Base-by-base conservation (phyloP, 805 yeast genomes). In the Teunomyces stri region DNA sequence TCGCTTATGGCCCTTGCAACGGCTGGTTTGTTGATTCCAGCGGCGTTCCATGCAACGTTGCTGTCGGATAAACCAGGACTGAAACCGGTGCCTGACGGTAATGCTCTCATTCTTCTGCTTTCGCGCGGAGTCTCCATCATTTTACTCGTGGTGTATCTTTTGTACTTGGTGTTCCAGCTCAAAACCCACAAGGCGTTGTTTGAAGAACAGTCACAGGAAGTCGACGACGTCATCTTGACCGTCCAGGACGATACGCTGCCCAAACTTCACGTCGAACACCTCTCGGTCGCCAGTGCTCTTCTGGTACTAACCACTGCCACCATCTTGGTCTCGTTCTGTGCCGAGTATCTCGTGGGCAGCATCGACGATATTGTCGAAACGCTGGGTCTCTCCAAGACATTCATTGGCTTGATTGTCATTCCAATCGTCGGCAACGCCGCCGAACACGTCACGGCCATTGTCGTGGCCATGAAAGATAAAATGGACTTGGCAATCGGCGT, bases 371-470 rank as follows among this genome's bases (percentile, higher is more conserved):
- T 92, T 53, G 98, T 94, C 31, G 87, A 74, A 49, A 70, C 82
- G 27, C 82, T 96, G 2, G 96, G 96, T 3, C 75, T 94, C 46
- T 87, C 96, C 38, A 91, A 92, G 78, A 90, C 98, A 0, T 94
- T 94, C 59, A 89, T 94, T 59, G 98, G 98, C 64, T 75, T 94
- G 55, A 85, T 94, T 56, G 82, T 94, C 40, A 85, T 94, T 52
- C 99, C 99, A 35, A 92, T 94, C 52, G 98, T 94, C 22, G 99
- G 98, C 47, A 94, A 94, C 60, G 99, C 99, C 2, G 98, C 98
- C 10, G 99, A 94, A 68, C 99, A 94, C 67, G 98, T 89, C 44
- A 94, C 99, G 15, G 96, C 98, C 3, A 86, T 94, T 31, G 79
- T 89, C 51, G 98, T 94, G 42, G 98, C 99, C 18, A 81, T 84